These are phyloP conservation scores for Fragilaria crotonensis DNA, from an alignment of 108 stramenopile genomes.

Conservation along the genomic window DNA sequence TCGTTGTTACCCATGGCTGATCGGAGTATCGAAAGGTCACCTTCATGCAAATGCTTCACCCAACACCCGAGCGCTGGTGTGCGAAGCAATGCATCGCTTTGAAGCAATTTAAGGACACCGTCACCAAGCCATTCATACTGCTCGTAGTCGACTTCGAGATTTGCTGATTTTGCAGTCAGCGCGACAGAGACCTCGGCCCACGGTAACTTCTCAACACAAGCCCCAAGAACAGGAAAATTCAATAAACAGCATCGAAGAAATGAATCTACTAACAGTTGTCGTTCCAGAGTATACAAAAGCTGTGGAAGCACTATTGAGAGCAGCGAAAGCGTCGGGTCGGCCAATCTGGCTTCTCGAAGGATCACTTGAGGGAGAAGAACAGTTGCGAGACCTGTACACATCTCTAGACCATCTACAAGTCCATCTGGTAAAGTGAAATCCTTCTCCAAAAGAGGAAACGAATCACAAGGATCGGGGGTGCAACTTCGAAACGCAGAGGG, in stretches of 20 bases:
- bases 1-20: slow-evolving; percentile 52
- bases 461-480: no score
- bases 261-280: slow-evolving; percentile 13
- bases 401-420: no score
- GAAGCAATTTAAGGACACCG: slow-evolving; percentile 52
- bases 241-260: slow-evolving; percentile 26
- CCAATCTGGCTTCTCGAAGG: slow-evolving; percentile 34
- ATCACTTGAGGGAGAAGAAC: slow-evolving; percentile 29
- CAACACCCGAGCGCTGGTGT: slow-evolving; percentile 19
- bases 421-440: no score
- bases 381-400: no score
- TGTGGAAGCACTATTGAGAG: slow-evolving; percentile 45
- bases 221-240: slow-evolving; percentile 26
- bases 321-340: slow-evolving; percentile 35
- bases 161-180: slow-evolving; percentile 26
- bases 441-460: no score
- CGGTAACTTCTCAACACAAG: slow-evolving; percentile 14
- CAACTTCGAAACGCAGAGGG: slow-evolving; percentile 24
- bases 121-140: slow-evolving; percentile 50
- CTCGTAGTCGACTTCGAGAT: slow-evolving; percentile 29
- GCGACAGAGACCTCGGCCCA: slow-evolving; percentile 12
- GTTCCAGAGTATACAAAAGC: slow-evolving; percentile 31
- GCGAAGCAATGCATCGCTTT: slow-evolving; percentile 43
- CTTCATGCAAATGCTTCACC: slow-evolving; percentile 45
- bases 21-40: slow-evolving; percentile 36